Base-by-base conservation (phyloP, 2,329 filamentous ascomycete genomes). In the Apiospora arundinis region DNA sequence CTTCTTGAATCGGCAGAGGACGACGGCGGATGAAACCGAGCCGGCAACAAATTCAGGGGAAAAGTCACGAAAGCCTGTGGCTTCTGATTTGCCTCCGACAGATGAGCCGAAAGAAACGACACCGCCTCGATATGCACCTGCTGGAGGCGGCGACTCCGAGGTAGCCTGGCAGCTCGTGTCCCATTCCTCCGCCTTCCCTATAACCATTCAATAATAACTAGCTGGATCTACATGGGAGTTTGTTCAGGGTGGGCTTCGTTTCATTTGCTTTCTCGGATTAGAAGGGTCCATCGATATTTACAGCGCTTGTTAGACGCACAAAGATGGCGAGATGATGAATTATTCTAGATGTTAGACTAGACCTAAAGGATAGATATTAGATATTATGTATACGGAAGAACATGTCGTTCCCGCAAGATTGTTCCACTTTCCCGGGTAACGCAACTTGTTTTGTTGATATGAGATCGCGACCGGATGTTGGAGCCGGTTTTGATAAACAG, bases 1-100 rank as follows among this genome's bases (percentile, higher is more conserved):
- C n/a, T 82, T 82, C 69, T 52, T 78, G 37, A 23, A 16, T 16
- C 69, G 32, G 16, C 3, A 8, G 8, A 11, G 18, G 3, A 63
- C 8, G 18, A 21, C 18, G 28, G 28, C 8, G 4, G 21, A 23
- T 4, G 56, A n/a, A 14, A 16, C 2, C 12, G 16, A 1, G 5
- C 42, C 12, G 42, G 16, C 11, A 45, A 16, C 12, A 2, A 2
- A 2, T 16, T 45, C 42, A 16, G 11, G 4, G 18, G 8, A 32
- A 5, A 1, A 18, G 56, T 9, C 56, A 1, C 3, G n/a, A 28
- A 28, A 63, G 9, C 21, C 4, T 12, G 18, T 18, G 8, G 11
- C 25, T 7, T 3, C 5, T 5, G 56, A 63, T 14, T 1, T 63
- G 9, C n/a, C 56, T 11, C 2, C 12, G 32, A 4, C 14, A 28